These are phyloP conservation scores for Zymoseptoria pseudotritici DNA, from an alignment of 2,329 filamentous ascomycete genomes.

Conservation along the genomic window DNA sequence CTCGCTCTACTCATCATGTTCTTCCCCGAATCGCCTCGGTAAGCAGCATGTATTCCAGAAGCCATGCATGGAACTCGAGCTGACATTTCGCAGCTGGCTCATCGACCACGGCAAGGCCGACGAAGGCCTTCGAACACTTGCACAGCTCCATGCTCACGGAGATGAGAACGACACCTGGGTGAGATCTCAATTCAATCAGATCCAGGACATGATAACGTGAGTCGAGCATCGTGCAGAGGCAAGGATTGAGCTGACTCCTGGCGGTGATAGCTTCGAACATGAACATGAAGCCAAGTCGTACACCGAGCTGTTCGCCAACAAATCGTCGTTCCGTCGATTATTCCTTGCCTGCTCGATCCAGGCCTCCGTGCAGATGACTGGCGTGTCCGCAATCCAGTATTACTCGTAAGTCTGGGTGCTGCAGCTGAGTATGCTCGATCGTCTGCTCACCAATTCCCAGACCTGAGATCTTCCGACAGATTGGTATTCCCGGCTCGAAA, in stretches of 20 bases:
- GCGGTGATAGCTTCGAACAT: conserved; percentile 46
- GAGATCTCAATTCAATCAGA: conserved; percentile 63
- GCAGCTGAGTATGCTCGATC: no score
- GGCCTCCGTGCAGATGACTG: conserved; percentile 68
- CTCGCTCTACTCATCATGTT: conserved; percentile 58
- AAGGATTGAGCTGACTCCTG: background rate
- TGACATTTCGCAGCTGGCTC: conserved; percentile 49
- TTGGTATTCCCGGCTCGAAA: conserved; percentile 58
- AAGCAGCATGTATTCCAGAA: conserved; percentile 5
- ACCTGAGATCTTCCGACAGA: conserved; percentile 48
- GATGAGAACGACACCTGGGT: conserved; percentile 62
- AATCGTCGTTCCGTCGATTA: conserved; percentile 62
- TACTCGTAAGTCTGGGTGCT: conserved; percentile 34
- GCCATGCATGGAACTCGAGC: conserved; percentile 35
- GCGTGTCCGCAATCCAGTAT: conserved; percentile 67
- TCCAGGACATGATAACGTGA: conserved; percentile 55
- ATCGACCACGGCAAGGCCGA: conserved; percentile 63
- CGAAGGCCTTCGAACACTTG: conserved; percentile 59
- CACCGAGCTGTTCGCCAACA: conserved; percentile 58
- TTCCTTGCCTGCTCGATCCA: conserved; percentile 64
- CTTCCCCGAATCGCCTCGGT: conserved; percentile 56
- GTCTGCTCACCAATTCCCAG: background rate
- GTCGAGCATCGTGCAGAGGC: background rate
- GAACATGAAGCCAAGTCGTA: conserved; percentile 63
- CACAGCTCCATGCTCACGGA: conserved; percentile 62